phyloP scores from a whole-genome alignment of 495 filamentous ascomycete genomes.

The Tetracladium setigerum region DNA sequence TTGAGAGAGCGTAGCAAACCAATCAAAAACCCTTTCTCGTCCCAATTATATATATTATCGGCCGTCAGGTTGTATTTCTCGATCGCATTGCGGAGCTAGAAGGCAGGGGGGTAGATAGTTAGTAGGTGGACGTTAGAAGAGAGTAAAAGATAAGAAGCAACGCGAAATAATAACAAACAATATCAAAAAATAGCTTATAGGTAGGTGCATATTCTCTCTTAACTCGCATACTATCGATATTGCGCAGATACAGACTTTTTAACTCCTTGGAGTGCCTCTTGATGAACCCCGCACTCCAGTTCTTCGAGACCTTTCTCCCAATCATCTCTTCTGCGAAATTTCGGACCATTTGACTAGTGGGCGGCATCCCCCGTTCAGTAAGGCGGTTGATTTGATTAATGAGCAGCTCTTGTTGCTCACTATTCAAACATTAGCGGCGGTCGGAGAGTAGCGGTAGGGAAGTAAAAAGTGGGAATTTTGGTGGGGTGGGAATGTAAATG shows the following conservation, averaged over 20 bases:
- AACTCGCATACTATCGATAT: background rate
- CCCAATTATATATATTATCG: constrained; percentile 7
- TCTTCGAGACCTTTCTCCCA: background rate
- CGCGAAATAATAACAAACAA: background rate
- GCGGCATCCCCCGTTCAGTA: background rate
- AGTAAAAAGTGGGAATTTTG: too few relatives aligned
- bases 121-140: background rate
- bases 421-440: background rate
- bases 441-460: constrained; percentile 15
- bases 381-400: background rate
- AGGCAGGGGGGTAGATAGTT: background rate
- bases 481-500: too few relatives aligned
- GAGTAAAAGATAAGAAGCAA: constrained; percentile 1
- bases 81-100: background rate
- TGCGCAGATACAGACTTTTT: constrained; percentile 1
- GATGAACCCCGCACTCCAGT: background rate
- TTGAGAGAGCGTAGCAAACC: constrained; percentile 10
- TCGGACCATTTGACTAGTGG: background rate
- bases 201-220: background rate
- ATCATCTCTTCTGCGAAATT: constrained; percentile 1
- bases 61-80: constrained; percentile 1
- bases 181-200: constrained; percentile 1
- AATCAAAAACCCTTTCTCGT: constrained; percentile 10
- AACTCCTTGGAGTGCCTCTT: background rate
- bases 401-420: background rate